These are phyloP conservation scores for Aegilops sharonensis DNA, from an alignment of 176 grass and related monocot species.

Conservation along the genomic window DNA sequence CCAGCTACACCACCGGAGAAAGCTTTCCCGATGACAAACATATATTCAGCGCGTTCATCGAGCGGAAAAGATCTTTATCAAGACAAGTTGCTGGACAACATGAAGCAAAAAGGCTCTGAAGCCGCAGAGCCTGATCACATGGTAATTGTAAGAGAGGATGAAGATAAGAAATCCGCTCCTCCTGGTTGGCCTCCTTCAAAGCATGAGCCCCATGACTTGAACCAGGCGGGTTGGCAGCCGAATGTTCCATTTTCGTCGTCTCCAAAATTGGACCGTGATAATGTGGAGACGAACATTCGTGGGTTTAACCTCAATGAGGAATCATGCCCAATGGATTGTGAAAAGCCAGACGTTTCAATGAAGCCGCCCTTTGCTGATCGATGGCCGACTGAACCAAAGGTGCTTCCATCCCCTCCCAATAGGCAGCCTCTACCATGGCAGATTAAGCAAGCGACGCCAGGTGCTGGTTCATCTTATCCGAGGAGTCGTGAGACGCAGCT, in stretches of 20 bases:
- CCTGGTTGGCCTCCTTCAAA: constrained; percentile 31
- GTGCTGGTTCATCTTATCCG: constrained; percentile 43
- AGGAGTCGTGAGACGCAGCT: constrained; percentile 43
- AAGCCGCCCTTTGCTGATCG: constrained; percentile 41
- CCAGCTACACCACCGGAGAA: constrained; percentile 87
- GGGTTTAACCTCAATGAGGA: constrained; percentile 66
- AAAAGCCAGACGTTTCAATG: constrained; percentile 28
- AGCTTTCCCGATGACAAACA: constrained; percentile 82
- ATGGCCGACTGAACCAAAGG: constrained; percentile 52
- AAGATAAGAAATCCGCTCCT: constrained; percentile 48
- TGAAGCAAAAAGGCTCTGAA: constrained; percentile 58
- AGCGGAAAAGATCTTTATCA: constrained; percentile 69
- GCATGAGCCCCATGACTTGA: constrained; percentile 43
- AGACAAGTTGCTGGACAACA: constrained; percentile 55
- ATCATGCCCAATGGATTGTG: constrained; percentile 35
- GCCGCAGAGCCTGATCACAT: constrained; percentile 56
- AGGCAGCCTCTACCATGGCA: constrained; percentile 57
- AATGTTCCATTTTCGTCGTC: constrained; percentile 38
- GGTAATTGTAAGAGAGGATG: constrained; percentile 67
- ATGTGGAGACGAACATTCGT: constrained; percentile 35
- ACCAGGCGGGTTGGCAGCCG: constrained; percentile 45
- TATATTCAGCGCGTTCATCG: constrained; percentile 62
- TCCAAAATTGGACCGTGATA: constrained; percentile 44
- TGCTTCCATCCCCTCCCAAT: constrained; percentile 34
- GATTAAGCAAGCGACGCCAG: constrained; percentile 25